A percentile compares a stretch with the other conserved stretches of the same genome.
phyloP scores from a whole-genome alignment of 2,329 filamentous ascomycete genomes.

The Trichoderma afroharzianum region DNA sequence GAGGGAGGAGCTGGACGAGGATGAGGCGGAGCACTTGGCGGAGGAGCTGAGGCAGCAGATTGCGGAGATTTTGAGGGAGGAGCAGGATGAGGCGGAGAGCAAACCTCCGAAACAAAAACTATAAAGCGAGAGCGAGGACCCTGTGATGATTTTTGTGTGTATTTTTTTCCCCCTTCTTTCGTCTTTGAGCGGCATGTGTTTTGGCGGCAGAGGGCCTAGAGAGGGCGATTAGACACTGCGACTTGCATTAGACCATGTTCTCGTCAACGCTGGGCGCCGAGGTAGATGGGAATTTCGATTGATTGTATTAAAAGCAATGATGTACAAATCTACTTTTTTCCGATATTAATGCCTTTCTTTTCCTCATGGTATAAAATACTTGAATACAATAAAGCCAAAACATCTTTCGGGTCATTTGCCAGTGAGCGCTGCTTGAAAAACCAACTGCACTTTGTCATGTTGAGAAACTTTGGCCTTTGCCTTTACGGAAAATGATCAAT shows the following conservation, averaged over 20 bases:
- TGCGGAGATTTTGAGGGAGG: conserved; percentile 44
- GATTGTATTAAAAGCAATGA: not conserved
- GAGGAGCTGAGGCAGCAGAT: conserved; percentile 49
- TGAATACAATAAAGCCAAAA: too few relatives aligned
- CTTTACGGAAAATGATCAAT: too few relatives aligned
- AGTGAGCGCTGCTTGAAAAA: not conserved
- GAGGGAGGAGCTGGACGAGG: conserved; percentile 71
- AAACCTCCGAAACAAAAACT: conserved; percentile 37
- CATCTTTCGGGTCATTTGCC: too few relatives aligned
- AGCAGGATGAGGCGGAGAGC: conserved; percentile 25
- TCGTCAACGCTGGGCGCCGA: not conserved
- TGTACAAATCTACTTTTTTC: not conserved
- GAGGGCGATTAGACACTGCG: not conserved
- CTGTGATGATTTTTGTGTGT: conserved; percentile 57
- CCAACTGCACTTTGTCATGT: not conserved
- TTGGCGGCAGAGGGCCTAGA: not conserved
- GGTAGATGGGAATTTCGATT: not conserved
- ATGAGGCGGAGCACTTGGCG: conserved; percentile 62
- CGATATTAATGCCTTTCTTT: not conserved
- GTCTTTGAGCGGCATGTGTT: not conserved
- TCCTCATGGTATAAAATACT: too few relatives aligned
- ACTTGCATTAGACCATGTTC: not conserved
- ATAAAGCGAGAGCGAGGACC: conserved; percentile 43
- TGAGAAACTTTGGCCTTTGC: not conserved
- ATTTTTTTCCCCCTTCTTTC: not conserved